A percentile compares a stretch with the other conserved stretches of the same genome.
Conservation (phyloP, 345 rosid genomes). For the Gossypium stocksii region DNA sequence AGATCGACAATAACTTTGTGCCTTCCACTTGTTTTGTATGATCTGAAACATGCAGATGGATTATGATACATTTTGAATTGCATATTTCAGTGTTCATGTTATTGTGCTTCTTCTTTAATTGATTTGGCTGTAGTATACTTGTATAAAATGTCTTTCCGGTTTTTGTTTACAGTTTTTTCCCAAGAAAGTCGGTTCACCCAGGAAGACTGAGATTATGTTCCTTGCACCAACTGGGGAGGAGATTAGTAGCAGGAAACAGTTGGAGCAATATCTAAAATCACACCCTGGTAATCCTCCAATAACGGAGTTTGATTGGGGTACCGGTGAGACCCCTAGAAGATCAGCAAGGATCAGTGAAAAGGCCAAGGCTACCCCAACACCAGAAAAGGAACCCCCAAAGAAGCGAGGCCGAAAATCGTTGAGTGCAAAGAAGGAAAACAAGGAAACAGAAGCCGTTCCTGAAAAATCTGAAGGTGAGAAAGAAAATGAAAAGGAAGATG, state of each 20-base stretch:
- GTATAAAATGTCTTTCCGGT: slow-evolving; percentile 8
- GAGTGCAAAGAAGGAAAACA: slow-evolving; percentile 45
- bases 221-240: slow-evolving; percentile 80
- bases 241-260: slow-evolving; percentile 53
- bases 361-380: slow-evolving; percentile 61
- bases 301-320: slow-evolving; percentile 73
- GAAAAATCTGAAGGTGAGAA: slow-evolving; percentile 27
- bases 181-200: slow-evolving; percentile 53
- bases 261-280: slow-evolving; percentile 74
- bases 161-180: slow-evolving; percentile 42
- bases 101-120: not conserved
- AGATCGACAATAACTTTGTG: not conserved
- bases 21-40: not conserved
- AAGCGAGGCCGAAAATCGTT: slow-evolving; percentile 53
- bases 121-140: not conserved
- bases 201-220: slow-evolving; percentile 62
- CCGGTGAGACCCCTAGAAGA: slow-evolving; percentile 80
- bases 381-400: slow-evolving; percentile 65
- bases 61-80: not conserved
- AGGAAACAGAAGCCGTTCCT: slow-evolving; percentile 30
- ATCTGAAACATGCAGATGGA: not conserved
- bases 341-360: slow-evolving; percentile 77
- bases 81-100: not conserved
- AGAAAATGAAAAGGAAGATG: slow-evolving; percentile 24
- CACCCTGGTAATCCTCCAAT: slow-evolving; percentile 61